Percentiles rank a stretch among this genome's conserved stretches.
Conservation (phyloP, 768 basidiomycete genomes). For the Rhizopogon roseolus region DNA sequence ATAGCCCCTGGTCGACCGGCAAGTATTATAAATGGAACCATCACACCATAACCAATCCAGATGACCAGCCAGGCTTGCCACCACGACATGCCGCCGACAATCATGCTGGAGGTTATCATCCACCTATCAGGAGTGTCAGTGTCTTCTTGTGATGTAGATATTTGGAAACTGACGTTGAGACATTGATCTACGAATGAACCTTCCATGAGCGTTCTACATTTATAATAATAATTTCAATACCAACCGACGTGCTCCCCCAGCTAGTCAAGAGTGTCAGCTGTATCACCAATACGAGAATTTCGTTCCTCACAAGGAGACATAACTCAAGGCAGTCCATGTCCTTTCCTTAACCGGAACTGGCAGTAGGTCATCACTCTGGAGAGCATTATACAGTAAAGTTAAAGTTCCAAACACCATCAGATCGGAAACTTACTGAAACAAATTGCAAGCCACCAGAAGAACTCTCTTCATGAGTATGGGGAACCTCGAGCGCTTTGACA, state of each 20-base stretch:
- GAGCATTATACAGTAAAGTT: slow-evolving; percentile 2
- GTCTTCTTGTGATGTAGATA: not conserved
- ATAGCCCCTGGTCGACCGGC: slow-evolving; percentile 70
- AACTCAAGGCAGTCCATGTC: slow-evolving; percentile 57
- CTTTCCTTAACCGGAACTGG: slow-evolving; percentile 55
- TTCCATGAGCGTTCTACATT: not conserved
- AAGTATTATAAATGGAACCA: slow-evolving; percentile 61
- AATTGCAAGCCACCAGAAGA: slow-evolving; percentile 40
- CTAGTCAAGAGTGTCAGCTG: not conserved
- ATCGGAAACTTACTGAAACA: slow-evolving; percentile 33
- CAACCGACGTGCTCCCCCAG: slow-evolving; percentile 65
- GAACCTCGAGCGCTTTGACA: slow-evolving; percentile 38
- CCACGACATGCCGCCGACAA: slow-evolving; percentile 62
- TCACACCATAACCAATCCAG: slow-evolving; percentile 54
- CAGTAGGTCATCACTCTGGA: slow-evolving; percentile 57
- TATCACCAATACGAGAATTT: not conserved
- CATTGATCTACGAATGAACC: not conserved
- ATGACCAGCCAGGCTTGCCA: slow-evolving; percentile 78
- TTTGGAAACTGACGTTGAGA: not conserved
- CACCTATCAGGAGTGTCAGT: slow-evolving; percentile 34
- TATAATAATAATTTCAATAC: not conserved
- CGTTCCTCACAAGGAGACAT: slow-evolving; percentile 48
- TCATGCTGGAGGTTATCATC: slow-evolving; percentile 69
- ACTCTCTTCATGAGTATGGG: slow-evolving; percentile 43
- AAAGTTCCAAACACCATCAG: not conserved